phyloP scores from a whole-genome alignment of 2,329 filamentous ascomycete species.

The Alternaria gansuensis region DNA sequence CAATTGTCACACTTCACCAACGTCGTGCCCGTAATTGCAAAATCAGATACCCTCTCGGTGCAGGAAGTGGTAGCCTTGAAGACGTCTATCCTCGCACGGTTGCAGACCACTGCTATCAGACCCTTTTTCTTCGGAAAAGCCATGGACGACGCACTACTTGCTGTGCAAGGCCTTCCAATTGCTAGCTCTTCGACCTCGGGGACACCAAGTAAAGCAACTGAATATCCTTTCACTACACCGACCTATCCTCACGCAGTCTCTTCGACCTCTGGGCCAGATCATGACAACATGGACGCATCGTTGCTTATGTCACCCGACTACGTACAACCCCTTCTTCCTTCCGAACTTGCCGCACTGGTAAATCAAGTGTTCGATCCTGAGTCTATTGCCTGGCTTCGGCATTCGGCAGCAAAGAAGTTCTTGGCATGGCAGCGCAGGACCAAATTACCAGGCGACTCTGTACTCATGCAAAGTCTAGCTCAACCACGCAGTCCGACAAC shows the following conservation, averaged over 20 bases:
- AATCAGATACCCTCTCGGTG: slow-evolving; percentile 72
- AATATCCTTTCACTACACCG: slow-evolving; percentile 44
- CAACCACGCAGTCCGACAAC: slow-evolving; percentile 40
- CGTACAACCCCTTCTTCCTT: slow-evolving; percentile 77
- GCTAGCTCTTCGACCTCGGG: slow-evolving; percentile 7
- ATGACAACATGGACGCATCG: slow-evolving; percentile 90
- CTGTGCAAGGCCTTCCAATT: slow-evolving; percentile 45
- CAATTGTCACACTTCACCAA: slow-evolving; percentile 78
- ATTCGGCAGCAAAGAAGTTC: slow-evolving; percentile 83
- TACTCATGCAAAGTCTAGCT: slow-evolving; percentile 38
- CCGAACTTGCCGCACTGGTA: slow-evolving; percentile 77
- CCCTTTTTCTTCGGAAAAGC: slow-evolving; percentile 71
- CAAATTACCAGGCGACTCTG: slow-evolving; percentile 39
- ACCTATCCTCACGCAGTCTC: slow-evolving; percentile 77
- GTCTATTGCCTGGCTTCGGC: slow-evolving; percentile 80
- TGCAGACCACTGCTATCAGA: slow-evolving; percentile 66
- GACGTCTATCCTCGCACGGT: slow-evolving; percentile 64
- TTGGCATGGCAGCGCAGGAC: slow-evolving; percentile 70
- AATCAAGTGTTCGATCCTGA: slow-evolving; percentile 78
- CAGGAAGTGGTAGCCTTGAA: slow-evolving; percentile 69
- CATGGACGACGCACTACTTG: slow-evolving; percentile 48
- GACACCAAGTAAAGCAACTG: slow-evolving; percentile 25
- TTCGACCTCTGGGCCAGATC: slow-evolving; percentile 73
- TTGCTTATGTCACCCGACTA: slow-evolving; percentile 93
- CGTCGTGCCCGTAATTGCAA: slow-evolving; percentile 82